These are phyloP conservation scores for Fusarium heterosporum DNA, from an alignment of 2,329 filamentous ascomycete genomes.

Conservation along the genomic window DNA sequence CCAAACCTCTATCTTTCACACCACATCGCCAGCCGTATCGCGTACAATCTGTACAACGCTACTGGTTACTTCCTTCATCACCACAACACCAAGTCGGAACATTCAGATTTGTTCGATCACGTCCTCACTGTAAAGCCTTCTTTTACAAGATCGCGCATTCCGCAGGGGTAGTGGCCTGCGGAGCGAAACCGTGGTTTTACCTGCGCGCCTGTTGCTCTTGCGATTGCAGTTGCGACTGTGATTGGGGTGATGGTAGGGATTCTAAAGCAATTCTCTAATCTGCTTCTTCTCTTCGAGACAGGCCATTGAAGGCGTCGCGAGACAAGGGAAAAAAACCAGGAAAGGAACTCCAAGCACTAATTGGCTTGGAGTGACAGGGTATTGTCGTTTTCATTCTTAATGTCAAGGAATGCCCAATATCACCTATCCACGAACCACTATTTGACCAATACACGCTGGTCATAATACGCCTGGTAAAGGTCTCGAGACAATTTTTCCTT, in stretches of 20 bases:
- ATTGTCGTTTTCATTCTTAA: conserved; percentile 9
- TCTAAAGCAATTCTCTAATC: conserved; percentile 31
- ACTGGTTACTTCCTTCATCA: conserved; percentile 7
- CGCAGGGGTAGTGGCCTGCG: conserved; percentile 35
- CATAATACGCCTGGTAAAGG: conserved; percentile 14
- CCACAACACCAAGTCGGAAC: background rate
- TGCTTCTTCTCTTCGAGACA: conserved; percentile 39
- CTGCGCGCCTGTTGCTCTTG: conserved; percentile 32
- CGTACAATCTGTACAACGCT: conserved; percentile 35
- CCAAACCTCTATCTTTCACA: conserved; percentile 30
- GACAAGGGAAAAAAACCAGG: conserved; percentile 8
- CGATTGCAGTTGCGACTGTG: conserved; percentile 17
- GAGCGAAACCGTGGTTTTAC: conserved; percentile 42
- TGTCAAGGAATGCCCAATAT: conserved; percentile 9
- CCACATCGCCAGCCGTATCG: conserved; percentile 21
- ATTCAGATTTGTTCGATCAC: conserved; percentile 5
- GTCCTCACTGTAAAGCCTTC: conserved; percentile 7
- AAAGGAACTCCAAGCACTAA: conserved; percentile 25
- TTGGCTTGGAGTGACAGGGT: conserved; percentile 17
- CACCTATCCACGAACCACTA: conserved; percentile 4
- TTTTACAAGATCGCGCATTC: conserved; percentile 24
- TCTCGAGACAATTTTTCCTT: conserved; percentile 15
- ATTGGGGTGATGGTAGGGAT: conserved; percentile 36
- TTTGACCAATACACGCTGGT: conserved; percentile 26
- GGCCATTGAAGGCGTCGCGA: conserved; percentile 34